Evolutionary conservation across 768 basidiomycete genomes (phyloP), one percentile per base, ranked within the genome.

Genomic region (Phallus indusiatus): DNA sequence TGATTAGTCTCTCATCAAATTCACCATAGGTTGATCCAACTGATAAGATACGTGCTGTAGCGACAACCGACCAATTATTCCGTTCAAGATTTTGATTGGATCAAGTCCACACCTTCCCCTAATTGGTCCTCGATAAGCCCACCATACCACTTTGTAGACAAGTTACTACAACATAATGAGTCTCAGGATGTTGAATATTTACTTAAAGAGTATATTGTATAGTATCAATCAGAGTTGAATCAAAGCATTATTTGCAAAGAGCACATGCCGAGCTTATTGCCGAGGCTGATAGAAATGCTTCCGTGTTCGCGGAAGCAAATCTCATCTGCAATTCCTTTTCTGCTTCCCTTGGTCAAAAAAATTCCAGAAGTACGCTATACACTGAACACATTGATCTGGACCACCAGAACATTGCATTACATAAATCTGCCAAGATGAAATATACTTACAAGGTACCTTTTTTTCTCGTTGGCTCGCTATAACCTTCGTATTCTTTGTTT

Each of bases 71-170:
- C 76, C 20, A 71, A 77, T 56, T 65, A 78, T n/a, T 61, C 75
- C 1, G 81, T 91, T 17, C 87, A 87, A 66, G 92, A 94, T 63
- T 94, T 94, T 67, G 88, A 90, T 18, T 90, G 93, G 69, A 87
- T 93, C 60, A 76, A 83, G 34, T 66, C 78, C 5, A 83, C 86
- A 1, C 83, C 82, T 0, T 94, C 92, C 4, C 90, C 92, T 10
- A 82, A 94, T 69, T 94, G 88, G 85, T 74, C 75, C 2, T 56
- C 70, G 11, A 61, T 78, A 42, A n/a, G n/a, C 12, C 42, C 42
- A 42, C 42, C 42, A n/a, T 42, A 42, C n/a, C n/a, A 42, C n/a
- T 42, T 42, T 10, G n/a, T 42, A 2, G 42, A 42, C n/a, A 42
- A 42, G 12, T 3, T 42, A 42, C 2, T 42, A 12, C 42, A 7